These are phyloP conservation scores for Boletus vermiculosoides DNA, from an alignment of 768 basidiomycete species.

Conservation along the genomic window DNA sequence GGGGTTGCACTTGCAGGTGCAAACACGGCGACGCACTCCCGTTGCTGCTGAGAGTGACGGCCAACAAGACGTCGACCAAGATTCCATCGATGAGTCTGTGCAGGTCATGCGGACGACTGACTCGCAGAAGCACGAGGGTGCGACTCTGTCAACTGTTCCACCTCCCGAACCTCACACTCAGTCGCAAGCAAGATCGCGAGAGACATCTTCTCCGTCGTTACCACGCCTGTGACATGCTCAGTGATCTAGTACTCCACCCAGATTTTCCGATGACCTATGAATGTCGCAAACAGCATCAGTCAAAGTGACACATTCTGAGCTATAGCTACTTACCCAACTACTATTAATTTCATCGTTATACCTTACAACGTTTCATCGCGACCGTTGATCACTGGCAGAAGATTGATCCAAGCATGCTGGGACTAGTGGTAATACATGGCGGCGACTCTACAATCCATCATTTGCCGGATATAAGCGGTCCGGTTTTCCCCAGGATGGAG, in stretches of 20 bases:
- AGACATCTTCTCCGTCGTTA: not conserved
- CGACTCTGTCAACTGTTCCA: not conserved
- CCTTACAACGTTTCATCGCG: not conserved
- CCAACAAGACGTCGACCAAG: not conserved
- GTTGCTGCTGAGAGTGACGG: not conserved
- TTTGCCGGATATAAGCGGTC: not conserved
- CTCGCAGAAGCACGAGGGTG: not conserved
- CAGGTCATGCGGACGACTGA: not conserved
- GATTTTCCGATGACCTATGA: not conserved
- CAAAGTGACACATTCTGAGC: not conserved
- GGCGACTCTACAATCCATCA: not conserved
- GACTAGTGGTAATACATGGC: not conserved
- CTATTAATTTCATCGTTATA: slow-evolving; percentile 6
- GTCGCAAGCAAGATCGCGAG: not conserved
- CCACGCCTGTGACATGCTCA: slow-evolving; percentile 1
- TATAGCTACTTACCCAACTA: slow-evolving; percentile 5
- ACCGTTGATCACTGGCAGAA: not conserved
- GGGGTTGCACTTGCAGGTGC: not conserved
- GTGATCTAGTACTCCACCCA: not conserved
- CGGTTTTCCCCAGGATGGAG: not conserved
- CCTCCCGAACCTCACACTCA: not conserved
- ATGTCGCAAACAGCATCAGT: not conserved
- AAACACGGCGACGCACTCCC: not conserved
- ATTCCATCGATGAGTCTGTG: not conserved
- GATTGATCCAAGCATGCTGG: too few relatives aligned